Percentiles rank a stretch among this genome's conserved stretches.
These are phyloP conservation scores for Linderina pennispora DNA, from an alignment of 192 early-diverging fungal genomes.

Conservation along the genomic window DNA sequence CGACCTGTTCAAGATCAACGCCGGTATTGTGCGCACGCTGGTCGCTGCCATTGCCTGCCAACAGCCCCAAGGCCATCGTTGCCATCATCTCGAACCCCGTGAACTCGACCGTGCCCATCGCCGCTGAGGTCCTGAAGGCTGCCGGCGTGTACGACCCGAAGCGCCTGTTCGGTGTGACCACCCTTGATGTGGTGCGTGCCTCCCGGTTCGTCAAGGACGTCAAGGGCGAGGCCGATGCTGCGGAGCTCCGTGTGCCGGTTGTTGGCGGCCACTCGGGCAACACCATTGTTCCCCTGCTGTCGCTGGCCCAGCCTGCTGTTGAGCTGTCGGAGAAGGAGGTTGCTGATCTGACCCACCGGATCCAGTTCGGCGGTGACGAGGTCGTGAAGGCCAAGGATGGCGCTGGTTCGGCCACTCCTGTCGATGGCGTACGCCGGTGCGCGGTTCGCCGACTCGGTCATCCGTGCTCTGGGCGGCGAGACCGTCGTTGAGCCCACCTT, in stretches of 20 bases:
- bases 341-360: conserved; percentile 86
- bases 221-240: conserved; percentile 60
- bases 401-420: conserved; percentile 75
- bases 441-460: conserved; percentile 82
- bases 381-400: conserved; percentile 98
- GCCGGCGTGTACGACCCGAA: conserved; percentile 80
- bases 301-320: conserved; percentile 57
- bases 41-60: conserved; percentile 71
- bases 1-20: conserved; percentile 98
- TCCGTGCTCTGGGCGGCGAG: conserved; percentile 65
- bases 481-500: conserved; percentile 85
- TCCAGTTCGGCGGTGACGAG: conserved; percentile 98
- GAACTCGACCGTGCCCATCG: conserved; percentile 96
- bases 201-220: conserved; percentile 83
- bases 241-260: conserved; percentile 68
- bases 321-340: conserved; percentile 75
- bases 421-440: conserved; percentile 85
- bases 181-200: conserved; percentile 90
- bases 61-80: conserved; percentile 76
- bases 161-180: conserved; percentile 90
- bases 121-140: conserved; percentile 91
- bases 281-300: conserved; percentile 90
- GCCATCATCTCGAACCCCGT: conserved; percentile 96
- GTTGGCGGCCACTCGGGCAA: conserved; percentile 94
- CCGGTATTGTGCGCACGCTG: conserved; percentile 83